Evolutionary conservation across 345 rosid genomes (phyloP).

Genomic region (Triadica sebifera): DNA sequence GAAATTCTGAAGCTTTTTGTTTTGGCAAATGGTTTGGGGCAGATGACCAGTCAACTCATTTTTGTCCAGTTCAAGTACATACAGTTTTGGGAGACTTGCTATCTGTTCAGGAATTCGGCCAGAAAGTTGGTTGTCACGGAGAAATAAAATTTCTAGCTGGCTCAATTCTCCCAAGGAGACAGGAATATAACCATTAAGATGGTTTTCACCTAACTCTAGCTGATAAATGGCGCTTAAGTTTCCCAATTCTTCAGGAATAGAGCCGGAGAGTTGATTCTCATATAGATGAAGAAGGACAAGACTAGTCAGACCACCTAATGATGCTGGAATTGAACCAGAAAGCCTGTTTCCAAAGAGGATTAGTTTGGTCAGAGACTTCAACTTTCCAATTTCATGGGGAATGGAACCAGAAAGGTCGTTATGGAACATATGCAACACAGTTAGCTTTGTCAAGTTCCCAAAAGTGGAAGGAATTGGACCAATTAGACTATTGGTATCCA

Average conservation of each 20-base stretch:
- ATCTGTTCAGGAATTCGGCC: too few relatives aligned
- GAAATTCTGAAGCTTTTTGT: neutral
- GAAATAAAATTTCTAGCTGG: too few relatives aligned
- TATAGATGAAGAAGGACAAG: neutral
- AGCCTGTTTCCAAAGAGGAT: too few relatives aligned
- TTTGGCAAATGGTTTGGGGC: slow-evolving; percentile 18
- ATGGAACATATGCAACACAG: too few relatives aligned
- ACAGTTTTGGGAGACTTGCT: neutral
- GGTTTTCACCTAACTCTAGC: slow-evolving; percentile 3
- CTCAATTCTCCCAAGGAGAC: slow-evolving; percentile 16
- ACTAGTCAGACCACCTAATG: too few relatives aligned
- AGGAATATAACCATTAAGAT: slow-evolving; percentile 18
- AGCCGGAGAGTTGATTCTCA: neutral
- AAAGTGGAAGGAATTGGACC: slow-evolving; percentile 27
- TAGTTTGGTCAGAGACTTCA: too few relatives aligned
- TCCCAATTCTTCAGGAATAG: neutral
- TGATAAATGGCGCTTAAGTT: neutral
- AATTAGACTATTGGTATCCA: slow-evolving; percentile 13
- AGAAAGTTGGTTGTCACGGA: too few relatives aligned
- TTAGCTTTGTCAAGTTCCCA: neutral
- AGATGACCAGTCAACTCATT: slow-evolving; percentile 20
- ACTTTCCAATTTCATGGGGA: too few relatives aligned
- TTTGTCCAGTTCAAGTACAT: neutral
- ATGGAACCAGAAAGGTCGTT: too few relatives aligned
- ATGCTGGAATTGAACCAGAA: too few relatives aligned